Conservation (phyloP, 805 yeast species). For the Hanseniaspora meyeri region DNA sequence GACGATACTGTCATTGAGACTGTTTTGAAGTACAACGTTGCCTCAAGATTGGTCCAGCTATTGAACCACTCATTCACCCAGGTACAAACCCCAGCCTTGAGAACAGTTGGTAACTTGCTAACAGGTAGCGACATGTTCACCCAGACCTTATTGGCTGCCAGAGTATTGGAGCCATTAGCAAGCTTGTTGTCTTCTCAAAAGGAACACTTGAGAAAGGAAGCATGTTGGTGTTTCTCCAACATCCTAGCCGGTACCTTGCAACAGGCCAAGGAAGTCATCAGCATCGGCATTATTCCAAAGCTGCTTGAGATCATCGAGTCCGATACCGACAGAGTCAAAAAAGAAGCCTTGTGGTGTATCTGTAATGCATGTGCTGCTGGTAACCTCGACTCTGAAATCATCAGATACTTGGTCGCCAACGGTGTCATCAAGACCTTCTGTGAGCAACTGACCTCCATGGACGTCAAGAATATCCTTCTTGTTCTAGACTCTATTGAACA, state of each 20-base stretch:
- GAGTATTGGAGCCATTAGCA: slow-evolving; percentile 75
- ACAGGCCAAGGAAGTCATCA: slow-evolving; percentile 94
- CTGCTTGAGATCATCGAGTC: slow-evolving; percentile 63
- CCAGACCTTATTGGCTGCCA: slow-evolving; percentile 84
- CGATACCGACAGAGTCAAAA: slow-evolving; percentile 91
- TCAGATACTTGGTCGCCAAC: slow-evolving; percentile 80
- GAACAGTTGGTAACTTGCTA: slow-evolving; percentile 96
- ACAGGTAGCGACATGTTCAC: slow-evolving; percentile 96
- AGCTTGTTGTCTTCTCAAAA: slow-evolving; percentile 71
- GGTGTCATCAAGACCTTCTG: slow-evolving; percentile 97
- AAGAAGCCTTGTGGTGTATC: slow-evolving; percentile 99
- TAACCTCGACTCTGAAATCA: slow-evolving; percentile 78
- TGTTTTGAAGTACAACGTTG: slow-evolving; percentile 90
- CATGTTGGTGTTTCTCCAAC: slow-evolving; percentile 97
- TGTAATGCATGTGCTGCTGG: slow-evolving; percentile 98
- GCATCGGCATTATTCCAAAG: slow-evolving; percentile 86
- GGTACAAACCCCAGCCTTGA: slow-evolving; percentile 92
- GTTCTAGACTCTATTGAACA: slow-evolving; percentile 91
- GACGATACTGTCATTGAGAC: slow-evolving; percentile 88
- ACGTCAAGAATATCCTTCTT: slow-evolving; percentile 83
- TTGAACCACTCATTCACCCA: slow-evolving; percentile 69
- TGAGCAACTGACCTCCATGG: slow-evolving; percentile 78
- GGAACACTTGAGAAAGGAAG: slow-evolving; percentile 90
- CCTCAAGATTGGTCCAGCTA: slow-evolving; percentile 84
- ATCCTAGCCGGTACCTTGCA: slow-evolving; percentile 94